These are phyloP conservation scores for Haplosporangium gracile DNA, from an alignment of 192 early-diverging fungal genomes.

Conservation along the genomic window DNA sequence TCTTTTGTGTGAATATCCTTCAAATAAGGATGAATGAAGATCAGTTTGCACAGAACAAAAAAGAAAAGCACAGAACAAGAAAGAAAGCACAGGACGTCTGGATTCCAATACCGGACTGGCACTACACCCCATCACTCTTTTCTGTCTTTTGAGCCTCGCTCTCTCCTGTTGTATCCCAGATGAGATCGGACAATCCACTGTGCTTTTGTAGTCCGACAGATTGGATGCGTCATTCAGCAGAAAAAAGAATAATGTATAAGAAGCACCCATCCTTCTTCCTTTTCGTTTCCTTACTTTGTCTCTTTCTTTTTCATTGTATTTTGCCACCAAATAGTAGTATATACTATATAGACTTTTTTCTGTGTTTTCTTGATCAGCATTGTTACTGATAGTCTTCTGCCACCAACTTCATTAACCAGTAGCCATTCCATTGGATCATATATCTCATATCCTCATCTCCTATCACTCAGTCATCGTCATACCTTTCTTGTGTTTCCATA, in stretches of 20 bases:
- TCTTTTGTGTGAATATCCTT: background rate
- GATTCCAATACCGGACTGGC: conserved; percentile 30
- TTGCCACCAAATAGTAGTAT: background rate
- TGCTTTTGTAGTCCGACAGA: background rate
- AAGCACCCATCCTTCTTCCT: background rate
- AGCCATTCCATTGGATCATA: no score
- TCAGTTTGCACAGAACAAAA: conserved; percentile 11
- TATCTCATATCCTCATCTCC: no score
- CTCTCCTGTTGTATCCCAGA: background rate
- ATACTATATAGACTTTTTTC: background rate
- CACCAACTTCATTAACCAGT: no score
- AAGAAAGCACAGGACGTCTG: background rate
- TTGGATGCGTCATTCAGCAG: background rate
- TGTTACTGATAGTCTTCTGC: background rate
- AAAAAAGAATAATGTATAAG: background rate
- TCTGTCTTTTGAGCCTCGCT: no score
- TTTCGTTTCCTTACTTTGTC: background rate
- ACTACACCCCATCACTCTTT: background rate
- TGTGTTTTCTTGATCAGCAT: background rate
- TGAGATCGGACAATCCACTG: background rate
- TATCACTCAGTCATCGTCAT: no score
- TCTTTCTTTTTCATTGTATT: background rate
- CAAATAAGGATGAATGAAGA: conserved; percentile 41
- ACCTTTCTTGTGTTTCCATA: background rate
- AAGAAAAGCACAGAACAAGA: background rate